These are phyloP conservation scores for Firmiana major DNA, from an alignment of 345 rosid species.

Conservation along the genomic window DNA sequence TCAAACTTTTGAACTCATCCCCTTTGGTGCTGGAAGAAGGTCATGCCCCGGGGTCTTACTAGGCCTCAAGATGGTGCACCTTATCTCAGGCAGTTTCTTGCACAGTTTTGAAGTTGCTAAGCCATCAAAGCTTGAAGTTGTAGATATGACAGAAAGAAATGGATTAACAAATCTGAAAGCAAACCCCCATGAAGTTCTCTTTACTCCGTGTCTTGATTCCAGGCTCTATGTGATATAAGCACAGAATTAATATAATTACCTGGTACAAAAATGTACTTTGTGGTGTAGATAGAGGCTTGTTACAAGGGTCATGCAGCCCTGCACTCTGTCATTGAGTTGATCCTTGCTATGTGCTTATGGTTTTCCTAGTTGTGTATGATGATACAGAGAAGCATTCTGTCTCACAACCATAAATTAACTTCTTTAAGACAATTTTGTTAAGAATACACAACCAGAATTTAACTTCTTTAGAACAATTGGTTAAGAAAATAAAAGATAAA, in stretches of 20 bases:
- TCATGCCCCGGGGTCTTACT: slow-evolving; percentile 34
- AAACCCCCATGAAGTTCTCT: slow-evolving; percentile 35
- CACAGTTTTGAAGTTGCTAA: slow-evolving; percentile 30
- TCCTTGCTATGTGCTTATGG: not conserved
- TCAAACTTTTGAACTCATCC: slow-evolving; percentile 31
- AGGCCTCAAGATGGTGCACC: slow-evolving; percentile 30
- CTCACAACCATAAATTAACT: not conserved
- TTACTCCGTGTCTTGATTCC: slow-evolving; percentile 27
- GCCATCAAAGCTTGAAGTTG: slow-evolving; percentile 11
- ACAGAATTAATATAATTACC: not conserved
- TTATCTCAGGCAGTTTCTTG: slow-evolving; percentile 35
- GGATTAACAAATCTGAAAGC: slow-evolving; percentile 37
- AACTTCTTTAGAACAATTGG: not conserved
- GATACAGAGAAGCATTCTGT: not conserved
- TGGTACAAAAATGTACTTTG: not conserved
- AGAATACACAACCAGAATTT: not conserved
- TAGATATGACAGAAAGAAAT: slow-evolving; percentile 34
- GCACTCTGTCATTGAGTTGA: not conserved
- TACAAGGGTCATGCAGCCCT: not conserved
- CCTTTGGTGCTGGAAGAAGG: slow-evolving; percentile 37
- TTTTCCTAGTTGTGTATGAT: not conserved
- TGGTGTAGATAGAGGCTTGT: not conserved
- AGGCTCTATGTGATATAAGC: slow-evolving; percentile 1
- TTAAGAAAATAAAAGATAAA: not conserved
- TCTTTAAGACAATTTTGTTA: too few species aligned